Conservation (phyloP, 768 basidiomycete genomes). For the Sporobolomyces pararoseus region DNA sequence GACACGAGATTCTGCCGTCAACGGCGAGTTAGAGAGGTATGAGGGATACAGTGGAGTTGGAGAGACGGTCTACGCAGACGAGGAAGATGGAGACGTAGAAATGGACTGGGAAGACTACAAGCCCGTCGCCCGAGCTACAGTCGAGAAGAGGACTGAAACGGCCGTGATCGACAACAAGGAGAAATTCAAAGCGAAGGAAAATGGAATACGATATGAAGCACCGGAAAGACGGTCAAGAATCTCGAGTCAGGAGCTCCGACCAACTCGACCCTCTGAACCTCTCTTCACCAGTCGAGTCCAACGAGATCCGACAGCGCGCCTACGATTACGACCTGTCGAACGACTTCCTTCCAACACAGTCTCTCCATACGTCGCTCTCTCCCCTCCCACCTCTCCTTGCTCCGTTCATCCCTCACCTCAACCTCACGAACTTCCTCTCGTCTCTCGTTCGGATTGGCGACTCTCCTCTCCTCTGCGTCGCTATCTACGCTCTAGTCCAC, state of each 20-base stretch:
- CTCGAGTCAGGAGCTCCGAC: background rate
- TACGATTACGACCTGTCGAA: background rate
- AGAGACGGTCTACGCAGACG: conserved; percentile 9
- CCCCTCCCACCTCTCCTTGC: background rate
- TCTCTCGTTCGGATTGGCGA: conserved; percentile 37
- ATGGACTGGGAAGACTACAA: conserved; percentile 8
- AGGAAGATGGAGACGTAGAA: background rate
- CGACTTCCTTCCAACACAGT: background rate
- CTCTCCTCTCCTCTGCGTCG: conserved; percentile 34
- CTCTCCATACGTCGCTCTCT: conserved; percentile 7
- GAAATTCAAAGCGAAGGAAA: too few relatives aligned
- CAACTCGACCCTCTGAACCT: background rate
- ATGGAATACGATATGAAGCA: too few relatives aligned
- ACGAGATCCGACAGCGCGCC: background rate
- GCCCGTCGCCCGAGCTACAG: background rate
- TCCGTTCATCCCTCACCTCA: conserved; percentile 12
- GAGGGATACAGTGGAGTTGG: background rate
- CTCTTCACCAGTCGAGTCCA: background rate
- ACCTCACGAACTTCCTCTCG: conserved; percentile 25
- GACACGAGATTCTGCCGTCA: background rate
- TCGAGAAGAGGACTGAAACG: background rate
- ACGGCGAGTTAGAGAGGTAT: background rate
- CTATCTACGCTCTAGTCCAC: conserved; percentile 3
- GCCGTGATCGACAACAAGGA: too few relatives aligned
- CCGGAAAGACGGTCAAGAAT: too few relatives aligned